Percentiles rank a stretch among this genome's conserved stretches.
phyloP scores from a whole-genome alignment of 2,329 filamentous ascomycete genomes.

The Rhynchosporium agropyri region DNA sequence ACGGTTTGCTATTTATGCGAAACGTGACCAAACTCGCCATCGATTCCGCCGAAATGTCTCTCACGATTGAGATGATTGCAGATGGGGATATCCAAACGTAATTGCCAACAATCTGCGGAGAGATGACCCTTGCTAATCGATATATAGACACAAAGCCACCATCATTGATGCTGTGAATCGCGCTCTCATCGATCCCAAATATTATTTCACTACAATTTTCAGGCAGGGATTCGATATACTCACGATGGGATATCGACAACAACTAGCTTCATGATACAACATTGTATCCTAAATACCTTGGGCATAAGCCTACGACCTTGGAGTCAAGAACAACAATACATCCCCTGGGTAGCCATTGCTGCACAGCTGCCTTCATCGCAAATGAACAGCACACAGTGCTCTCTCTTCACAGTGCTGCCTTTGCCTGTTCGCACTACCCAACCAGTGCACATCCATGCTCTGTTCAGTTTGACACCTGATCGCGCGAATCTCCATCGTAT shows the following conservation, averaged over 20 bases:
- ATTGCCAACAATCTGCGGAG: slow-evolving; percentile 16
- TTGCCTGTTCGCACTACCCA: slow-evolving; percentile 41
- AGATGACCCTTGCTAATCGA: slow-evolving; percentile 8
- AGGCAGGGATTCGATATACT: slow-evolving; percentile 21
- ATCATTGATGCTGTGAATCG: slow-evolving; percentile 31
- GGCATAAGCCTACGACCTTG: slow-evolving; percentile 35
- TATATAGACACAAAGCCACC: slow-evolving; percentile 28
- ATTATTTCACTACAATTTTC: slow-evolving; percentile 33
- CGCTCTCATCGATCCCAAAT: slow-evolving; percentile 17
- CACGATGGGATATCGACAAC: slow-evolving; percentile 7
- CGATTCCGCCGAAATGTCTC: slow-evolving; percentile 17
- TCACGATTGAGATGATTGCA: slow-evolving; percentile 29
- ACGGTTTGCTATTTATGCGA: slow-evolving; percentile 42
- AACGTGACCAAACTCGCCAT: slow-evolving; percentile 37
- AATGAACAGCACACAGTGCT: slow-evolving; percentile 19
- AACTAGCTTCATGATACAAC: slow-evolving; percentile 39
- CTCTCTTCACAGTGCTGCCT: slow-evolving; percentile 42
- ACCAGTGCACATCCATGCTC: slow-evolving; percentile 43
- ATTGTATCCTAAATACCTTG: slow-evolving; percentile 36
- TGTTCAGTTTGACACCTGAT: slow-evolving; percentile 43
- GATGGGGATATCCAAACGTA: slow-evolving; percentile 27
- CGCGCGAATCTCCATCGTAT: slow-evolving; percentile 38
- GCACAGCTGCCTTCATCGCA: slow-evolving; percentile 34
- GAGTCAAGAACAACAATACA: slow-evolving; percentile 38
- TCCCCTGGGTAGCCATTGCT: slow-evolving; percentile 44